Evolutionary conservation across 768 basidiomycete genomes (phyloP).

Genomic region (Tricholoma bakamatsutake): DNA sequence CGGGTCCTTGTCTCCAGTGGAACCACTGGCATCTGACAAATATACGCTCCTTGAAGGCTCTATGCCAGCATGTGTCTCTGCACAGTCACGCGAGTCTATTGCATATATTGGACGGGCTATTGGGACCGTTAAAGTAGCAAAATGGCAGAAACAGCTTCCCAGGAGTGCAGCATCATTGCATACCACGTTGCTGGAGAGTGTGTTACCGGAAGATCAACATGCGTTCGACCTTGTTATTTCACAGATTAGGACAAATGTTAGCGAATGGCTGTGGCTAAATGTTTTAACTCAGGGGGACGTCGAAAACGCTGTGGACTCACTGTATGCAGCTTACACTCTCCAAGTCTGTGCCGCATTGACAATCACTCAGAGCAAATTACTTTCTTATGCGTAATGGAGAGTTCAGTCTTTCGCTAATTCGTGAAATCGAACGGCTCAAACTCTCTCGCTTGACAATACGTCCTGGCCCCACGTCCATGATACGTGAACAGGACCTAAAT

Average conservation of each 20-base stretch:
- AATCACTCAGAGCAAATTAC: slow-evolving; percentile 67
- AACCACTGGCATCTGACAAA: slow-evolving; percentile 61
- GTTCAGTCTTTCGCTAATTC: slow-evolving; percentile 76
- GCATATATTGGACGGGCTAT: slow-evolving; percentile 84
- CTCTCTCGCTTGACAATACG: slow-evolving; percentile 67
- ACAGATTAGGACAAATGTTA: slow-evolving; percentile 72
- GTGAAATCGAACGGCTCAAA: slow-evolving; percentile 83
- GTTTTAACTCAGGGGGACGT: slow-evolving; percentile 81
- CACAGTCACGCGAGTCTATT: slow-evolving; percentile 73
- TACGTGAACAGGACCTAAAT: slow-evolving; percentile 87
- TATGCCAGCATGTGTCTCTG: slow-evolving; percentile 71
- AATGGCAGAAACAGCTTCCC: slow-evolving; percentile 76
- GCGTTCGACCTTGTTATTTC: slow-evolving; percentile 70
- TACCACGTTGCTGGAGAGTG: slow-evolving; percentile 54
- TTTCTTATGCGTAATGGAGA: slow-evolving; percentile 88
- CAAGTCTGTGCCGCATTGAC: background rate
- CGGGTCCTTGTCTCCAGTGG: slow-evolving; percentile 63
- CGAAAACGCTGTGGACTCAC: slow-evolving; percentile 75
- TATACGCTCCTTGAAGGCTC: slow-evolving; percentile 58
- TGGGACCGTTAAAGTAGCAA: slow-evolving; percentile 73
- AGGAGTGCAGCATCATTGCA: slow-evolving; percentile 59
- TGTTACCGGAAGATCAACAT: slow-evolving; percentile 71
- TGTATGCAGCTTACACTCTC: slow-evolving; percentile 45
- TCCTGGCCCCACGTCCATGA: slow-evolving; percentile 64
- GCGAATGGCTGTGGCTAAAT: slow-evolving; percentile 93